A percentile compares a stretch with the other conserved stretches of the same genome.
Evolutionary conservation across 495 filamentous ascomycete species (phyloP).

Genomic region (Trichocladium uniseriatum): DNA sequence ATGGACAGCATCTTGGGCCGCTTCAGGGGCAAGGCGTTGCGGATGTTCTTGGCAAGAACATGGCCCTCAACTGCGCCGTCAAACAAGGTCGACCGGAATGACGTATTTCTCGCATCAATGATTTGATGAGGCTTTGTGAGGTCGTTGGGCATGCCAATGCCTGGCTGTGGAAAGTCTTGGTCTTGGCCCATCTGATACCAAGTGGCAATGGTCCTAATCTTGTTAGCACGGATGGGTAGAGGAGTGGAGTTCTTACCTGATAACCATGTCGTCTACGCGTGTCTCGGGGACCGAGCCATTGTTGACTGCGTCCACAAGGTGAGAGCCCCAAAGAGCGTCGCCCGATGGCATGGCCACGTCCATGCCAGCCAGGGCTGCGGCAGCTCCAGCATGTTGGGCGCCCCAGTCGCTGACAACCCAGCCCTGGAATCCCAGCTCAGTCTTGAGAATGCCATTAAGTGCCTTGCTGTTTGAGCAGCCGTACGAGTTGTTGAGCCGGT

Average conservation of each 20-base stretch:
- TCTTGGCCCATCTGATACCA: constrained; percentile 53
- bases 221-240: background rate
- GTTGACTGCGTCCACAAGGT: constrained; percentile 35
- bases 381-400: constrained; percentile 48
- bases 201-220: constrained; percentile 45
- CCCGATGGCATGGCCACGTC: constrained; percentile 56
- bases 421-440: constrained; percentile 51
- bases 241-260: constrained; percentile 22
- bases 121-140: constrained; percentile 44
- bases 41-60: constrained; percentile 55
- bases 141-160: constrained; percentile 40
- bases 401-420: constrained; percentile 59
- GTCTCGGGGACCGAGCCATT: constrained; percentile 42
- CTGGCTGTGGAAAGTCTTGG: constrained; percentile 36
- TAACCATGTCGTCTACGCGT: constrained; percentile 45
- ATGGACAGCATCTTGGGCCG: constrained; percentile 38
- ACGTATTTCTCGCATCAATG: constrained; percentile 40
- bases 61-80: constrained; percentile 45
- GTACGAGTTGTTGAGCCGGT: constrained; percentile 56
- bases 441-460: constrained; percentile 55
- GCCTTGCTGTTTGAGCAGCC: constrained; percentile 55
- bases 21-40: constrained; percentile 47
- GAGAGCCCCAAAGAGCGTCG: constrained; percentile 28
- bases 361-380: constrained; percentile 46
- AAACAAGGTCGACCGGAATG: constrained; percentile 32